These are phyloP conservation scores for Leccinum uliginosum DNA, from an alignment of 768 basidiomycete species.

Conservation along the genomic window DNA sequence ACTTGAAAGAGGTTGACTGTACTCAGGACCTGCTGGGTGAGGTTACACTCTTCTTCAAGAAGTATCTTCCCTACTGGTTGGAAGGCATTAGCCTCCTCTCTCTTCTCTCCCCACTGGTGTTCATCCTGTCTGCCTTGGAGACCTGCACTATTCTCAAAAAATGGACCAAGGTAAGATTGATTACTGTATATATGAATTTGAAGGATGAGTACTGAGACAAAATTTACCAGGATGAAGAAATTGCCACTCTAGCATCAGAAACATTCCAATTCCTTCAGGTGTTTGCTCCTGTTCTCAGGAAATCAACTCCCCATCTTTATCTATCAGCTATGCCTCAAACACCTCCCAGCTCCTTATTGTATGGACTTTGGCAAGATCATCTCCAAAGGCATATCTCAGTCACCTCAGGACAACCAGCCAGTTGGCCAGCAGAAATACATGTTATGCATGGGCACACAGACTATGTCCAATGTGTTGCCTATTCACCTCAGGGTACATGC, in stretches of 20 bases:
- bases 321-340: not conserved
- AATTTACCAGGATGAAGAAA: not conserved
- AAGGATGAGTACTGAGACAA: not conserved
- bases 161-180: not conserved
- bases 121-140: not conserved
- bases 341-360: not conserved
- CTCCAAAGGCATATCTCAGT: not conserved
- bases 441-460: not conserved
- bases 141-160: not conserved
- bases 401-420: not conserved
- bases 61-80: not conserved
- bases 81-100: not conserved
- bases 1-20: not conserved
- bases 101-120: not conserved
- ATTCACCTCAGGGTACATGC: not conserved
- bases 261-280: constrained; percentile 2
- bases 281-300: not conserved
- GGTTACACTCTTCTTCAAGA: not conserved
- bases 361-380: not conserved
- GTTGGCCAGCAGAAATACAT: not conserved
- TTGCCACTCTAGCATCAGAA: not conserved
- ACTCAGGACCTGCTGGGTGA: not conserved
- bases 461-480: not conserved
- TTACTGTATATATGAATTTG: not conserved
- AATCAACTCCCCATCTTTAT: not conserved